Conservation (phyloP, 208 protist species). For the Leptomonas pyrrhocoris region DNA sequence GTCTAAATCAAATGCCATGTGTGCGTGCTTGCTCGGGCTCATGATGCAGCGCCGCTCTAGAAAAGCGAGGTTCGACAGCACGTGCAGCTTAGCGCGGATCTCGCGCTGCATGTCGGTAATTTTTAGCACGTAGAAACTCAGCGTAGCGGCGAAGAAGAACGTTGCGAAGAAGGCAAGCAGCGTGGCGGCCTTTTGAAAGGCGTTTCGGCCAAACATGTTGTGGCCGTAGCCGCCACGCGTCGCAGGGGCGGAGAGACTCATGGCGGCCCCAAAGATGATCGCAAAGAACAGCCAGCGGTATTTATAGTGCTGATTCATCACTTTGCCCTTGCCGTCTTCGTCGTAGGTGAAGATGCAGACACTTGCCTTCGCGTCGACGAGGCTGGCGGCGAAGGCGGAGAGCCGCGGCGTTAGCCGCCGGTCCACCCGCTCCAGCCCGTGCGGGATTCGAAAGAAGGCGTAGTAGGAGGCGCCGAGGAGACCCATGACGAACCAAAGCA, state of each 20-base stretch:
- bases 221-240: slow-evolving; percentile 58
- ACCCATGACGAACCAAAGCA: slow-evolving; percentile 62
- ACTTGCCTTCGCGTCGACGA: slow-evolving; percentile 64
- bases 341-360: slow-evolving; percentile 83
- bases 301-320: slow-evolving; percentile 70
- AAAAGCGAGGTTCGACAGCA: slow-evolving; percentile 71
- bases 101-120: slow-evolving; percentile 86
- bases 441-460: slow-evolving; percentile 63
- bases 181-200: slow-evolving; percentile 41
- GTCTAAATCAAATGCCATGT: slow-evolving; percentile 63
- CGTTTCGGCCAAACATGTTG: slow-evolving; percentile 45
- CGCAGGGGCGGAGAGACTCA: slow-evolving; percentile 60
- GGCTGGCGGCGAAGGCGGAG: slow-evolving; percentile 66
- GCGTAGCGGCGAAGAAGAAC: slow-evolving; percentile 53
- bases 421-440: slow-evolving; percentile 73
- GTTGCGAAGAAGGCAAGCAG: slow-evolving; percentile 58
- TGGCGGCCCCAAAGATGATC: slow-evolving; percentile 47
- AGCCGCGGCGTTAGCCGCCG: slow-evolving; percentile 66
- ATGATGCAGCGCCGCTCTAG: slow-evolving; percentile 66
- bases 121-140: slow-evolving; percentile 68
- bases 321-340: slow-evolving; percentile 68
- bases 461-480: slow-evolving; percentile 60
- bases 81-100: slow-evolving; percentile 64
- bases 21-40: slow-evolving; percentile 51
- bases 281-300: slow-evolving; percentile 63